These are phyloP conservation scores for Phallus indusiatus DNA, from an alignment of 768 basidiomycete species.

Conservation along the genomic window DNA sequence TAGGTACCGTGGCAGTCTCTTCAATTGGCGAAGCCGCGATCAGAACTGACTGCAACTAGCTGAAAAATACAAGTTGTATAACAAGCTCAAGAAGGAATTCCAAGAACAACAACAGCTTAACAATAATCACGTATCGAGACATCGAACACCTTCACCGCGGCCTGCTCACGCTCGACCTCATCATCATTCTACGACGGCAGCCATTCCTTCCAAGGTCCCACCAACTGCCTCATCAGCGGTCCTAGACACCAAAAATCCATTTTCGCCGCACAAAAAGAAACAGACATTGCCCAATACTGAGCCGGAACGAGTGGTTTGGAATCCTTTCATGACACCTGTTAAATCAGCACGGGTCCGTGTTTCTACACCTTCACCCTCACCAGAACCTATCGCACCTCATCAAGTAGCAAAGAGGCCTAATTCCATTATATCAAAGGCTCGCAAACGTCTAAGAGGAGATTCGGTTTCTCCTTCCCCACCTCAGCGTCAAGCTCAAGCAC, in stretches of 20 bases:
- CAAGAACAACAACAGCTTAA: constrained; percentile 20
- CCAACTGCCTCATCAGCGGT: constrained; percentile 41
- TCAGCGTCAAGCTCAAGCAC: constrained; percentile 38
- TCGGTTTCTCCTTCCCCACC: constrained; percentile 75
- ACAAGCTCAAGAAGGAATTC: constrained; percentile 52
- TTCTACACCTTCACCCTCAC: constrained; percentile 23
- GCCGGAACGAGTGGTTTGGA: constrained; percentile 15
- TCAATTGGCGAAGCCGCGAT: neutral
- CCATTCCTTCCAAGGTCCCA: constrained; percentile 42
- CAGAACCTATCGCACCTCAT: constrained; percentile 12
- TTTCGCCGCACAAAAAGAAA: constrained; percentile 65
- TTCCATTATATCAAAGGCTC: constrained; percentile 45
- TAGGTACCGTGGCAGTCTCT: constrained; percentile 35
- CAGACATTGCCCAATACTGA: constrained; percentile 3
- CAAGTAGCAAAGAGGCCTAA: neutral
- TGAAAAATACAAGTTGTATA: constrained; percentile 75
- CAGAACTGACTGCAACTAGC: constrained; percentile 30
- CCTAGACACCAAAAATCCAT: constrained; percentile 58
- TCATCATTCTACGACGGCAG: constrained; percentile 23
- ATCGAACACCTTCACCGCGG: constrained; percentile 22
- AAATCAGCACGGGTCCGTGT: neutral
- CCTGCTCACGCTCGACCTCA: constrained; percentile 25
- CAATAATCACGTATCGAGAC: neutral
- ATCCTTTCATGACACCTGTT: constrained; percentile 38
- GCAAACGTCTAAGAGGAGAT: constrained; percentile 75